Percentiles rank a stretch among this genome's conserved stretches.
Evolutionary conservation across 2,329 filamentous ascomycete genomes (phyloP).

Genomic region (Akanthomyces lecanii): DNA sequence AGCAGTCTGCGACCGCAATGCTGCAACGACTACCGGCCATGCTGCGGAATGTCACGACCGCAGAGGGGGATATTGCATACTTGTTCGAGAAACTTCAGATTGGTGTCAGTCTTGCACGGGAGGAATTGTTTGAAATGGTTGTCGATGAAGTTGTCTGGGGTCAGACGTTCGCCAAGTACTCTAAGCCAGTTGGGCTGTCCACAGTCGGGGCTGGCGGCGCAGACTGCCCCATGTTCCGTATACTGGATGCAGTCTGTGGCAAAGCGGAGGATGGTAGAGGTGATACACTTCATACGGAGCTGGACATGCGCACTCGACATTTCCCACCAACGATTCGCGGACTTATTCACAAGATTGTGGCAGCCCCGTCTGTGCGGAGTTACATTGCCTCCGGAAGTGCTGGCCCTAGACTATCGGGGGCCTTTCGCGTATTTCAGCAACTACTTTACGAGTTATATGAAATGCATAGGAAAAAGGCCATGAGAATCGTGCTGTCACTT

Average conservation of each 20-base stretch:
- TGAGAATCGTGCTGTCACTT: slow-evolving; percentile 2
- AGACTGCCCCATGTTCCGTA: slow-evolving; percentile 10
- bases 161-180: slow-evolving; percentile 7
- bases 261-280: background rate
- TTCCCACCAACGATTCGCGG: background rate
- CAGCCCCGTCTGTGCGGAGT: background rate
- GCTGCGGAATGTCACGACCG: background rate
- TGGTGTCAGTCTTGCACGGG: background rate
- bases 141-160: slow-evolving; percentile 6
- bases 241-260: slow-evolving; percentile 7
- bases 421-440: background rate
- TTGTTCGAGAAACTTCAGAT: background rate
- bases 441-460: slow-evolving; percentile 4
- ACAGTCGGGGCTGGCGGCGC: slow-evolving; percentile 6
- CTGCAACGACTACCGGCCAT: background rate
- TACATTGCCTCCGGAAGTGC: background rate
- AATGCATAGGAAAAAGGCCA: slow-evolving; percentile 7
- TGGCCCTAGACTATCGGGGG: background rate
- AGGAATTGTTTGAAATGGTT: slow-evolving; percentile 1
- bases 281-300: background rate
- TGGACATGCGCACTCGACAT: slow-evolving; percentile 1
- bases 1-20: background rate
- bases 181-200: background rate
- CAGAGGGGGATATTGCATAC: background rate
- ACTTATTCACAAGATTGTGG: background rate